Conservation (phyloP, 495 filamentous ascomycete genomes). For the Hypoxylon lienhwacheense region DNA sequence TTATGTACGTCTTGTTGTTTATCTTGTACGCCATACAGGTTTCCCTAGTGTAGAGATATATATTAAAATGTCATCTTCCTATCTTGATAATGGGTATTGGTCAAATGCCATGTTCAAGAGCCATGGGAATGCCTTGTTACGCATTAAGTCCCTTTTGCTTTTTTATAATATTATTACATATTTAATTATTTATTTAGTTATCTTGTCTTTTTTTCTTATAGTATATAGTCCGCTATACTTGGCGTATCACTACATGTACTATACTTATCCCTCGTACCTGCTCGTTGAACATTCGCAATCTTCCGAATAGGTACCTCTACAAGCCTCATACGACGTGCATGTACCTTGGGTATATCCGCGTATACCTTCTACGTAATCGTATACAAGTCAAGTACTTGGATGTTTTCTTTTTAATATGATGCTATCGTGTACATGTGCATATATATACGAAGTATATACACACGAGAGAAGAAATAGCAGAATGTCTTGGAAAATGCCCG, state of each 20-base stretch:
- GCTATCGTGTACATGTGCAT: no score
- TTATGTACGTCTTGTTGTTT: no score
- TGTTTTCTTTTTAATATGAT: no score
- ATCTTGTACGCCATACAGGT: no score
- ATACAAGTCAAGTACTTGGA: no score
- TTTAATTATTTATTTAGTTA: no score
- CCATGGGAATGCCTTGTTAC: slow-evolving; percentile 27
- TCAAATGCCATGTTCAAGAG: slow-evolving; percentile 32
- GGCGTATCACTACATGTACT: no score
- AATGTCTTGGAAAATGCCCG: slow-evolving; percentile 27
- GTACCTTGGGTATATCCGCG: background rate
- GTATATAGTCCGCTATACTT: no score
- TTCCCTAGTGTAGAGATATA: slow-evolving; percentile 2
- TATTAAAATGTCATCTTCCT: slow-evolving; percentile 7
- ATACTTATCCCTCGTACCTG: no score
- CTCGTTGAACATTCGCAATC: slow-evolving; percentile 31
- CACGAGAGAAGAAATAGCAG: slow-evolving; percentile 1
- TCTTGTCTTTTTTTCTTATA: no score
- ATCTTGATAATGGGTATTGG: slow-evolving; percentile 27
- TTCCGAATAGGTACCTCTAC: slow-evolving; percentile 28
- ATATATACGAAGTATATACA: no score
- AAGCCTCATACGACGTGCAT: background rate
- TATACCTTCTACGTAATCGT: no score
- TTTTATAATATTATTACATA: slow-evolving; percentile 1
- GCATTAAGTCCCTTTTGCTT: slow-evolving; percentile 17